Conservation (phyloP, 2,329 filamentous ascomycete genomes). For the Arthroderma sp. region DNA sequence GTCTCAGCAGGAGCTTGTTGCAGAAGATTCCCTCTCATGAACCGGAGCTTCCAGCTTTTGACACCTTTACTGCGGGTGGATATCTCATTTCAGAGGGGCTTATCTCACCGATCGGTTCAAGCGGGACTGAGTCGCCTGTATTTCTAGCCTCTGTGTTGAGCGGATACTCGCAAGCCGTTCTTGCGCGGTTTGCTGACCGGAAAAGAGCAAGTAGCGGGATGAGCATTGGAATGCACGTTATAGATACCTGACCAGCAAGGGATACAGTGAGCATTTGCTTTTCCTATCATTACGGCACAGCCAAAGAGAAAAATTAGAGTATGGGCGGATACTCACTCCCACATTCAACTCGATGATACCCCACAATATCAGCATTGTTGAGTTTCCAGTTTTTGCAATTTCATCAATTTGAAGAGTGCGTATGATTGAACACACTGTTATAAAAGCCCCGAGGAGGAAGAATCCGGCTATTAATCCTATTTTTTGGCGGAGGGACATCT, state of each 20-base stretch:
- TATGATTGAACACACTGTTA: constrained; percentile 42
- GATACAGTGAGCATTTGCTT: background rate
- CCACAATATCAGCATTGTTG: constrained; percentile 45
- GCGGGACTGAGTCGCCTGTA: background rate
- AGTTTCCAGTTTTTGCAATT: constrained; percentile 40
- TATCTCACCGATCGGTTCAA: background rate
- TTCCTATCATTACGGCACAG: background rate
- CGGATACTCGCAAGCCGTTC: background rate
- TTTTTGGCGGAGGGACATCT: constrained; percentile 38
- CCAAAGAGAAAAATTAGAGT: background rate
- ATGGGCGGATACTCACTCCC: constrained; percentile 29
- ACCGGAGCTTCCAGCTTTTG: constrained; percentile 1
- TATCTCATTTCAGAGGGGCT: background rate
- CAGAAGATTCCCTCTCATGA: constrained; percentile 1
- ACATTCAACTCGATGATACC: constrained; percentile 46
- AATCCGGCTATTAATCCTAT: constrained; percentile 40
- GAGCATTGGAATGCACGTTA: constrained; percentile 3
- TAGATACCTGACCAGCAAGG: background rate
- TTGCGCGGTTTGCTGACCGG: background rate
- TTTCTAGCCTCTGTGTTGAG: background rate
- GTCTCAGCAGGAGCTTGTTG: no score
- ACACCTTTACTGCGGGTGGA: background rate
- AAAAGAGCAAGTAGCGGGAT: constrained; percentile 1
- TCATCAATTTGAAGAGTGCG: constrained; percentile 40
- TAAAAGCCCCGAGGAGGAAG: constrained; percentile 43